Percentiles rank a stretch among this genome's conserved stretches.
Evolutionary conservation across 495 filamentous ascomycete genomes (phyloP).

Genomic region (Neurospora sp.): DNA sequence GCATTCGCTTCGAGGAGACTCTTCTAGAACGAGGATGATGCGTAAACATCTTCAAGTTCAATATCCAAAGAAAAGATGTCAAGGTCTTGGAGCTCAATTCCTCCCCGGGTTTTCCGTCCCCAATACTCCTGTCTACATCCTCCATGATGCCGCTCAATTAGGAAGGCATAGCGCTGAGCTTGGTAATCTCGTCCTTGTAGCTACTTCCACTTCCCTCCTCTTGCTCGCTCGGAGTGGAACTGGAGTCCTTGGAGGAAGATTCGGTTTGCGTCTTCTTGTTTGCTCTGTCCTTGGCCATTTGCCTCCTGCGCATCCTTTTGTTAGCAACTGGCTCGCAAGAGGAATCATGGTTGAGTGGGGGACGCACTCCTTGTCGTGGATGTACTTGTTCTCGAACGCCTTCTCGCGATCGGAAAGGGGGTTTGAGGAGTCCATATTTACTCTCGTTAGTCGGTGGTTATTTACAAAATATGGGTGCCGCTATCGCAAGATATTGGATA

Average conservation of each 20-base stretch:
- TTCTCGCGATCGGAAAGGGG: constrained; percentile 23
- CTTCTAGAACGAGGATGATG: neutral
- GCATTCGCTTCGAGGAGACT: neutral
- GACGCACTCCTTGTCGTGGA: constrained; percentile 23
- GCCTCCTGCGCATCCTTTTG: neutral
- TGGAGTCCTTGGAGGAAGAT: neutral
- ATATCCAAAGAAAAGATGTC: neutral
- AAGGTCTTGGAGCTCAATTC: neutral
- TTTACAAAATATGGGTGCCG: neutral
- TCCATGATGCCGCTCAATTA: neutral
- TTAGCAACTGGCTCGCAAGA: neutral
- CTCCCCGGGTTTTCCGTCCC: neutral
- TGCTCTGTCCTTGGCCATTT: constrained; percentile 15
- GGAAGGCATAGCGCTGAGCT: neutral
- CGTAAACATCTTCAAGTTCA: neutral
- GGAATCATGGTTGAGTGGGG: neutral
- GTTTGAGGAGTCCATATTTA: constrained; percentile 16
- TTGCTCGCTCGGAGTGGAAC: neutral
- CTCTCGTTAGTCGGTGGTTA: neutral
- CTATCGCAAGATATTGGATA: neutral
- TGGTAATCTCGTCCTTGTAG: neutral
- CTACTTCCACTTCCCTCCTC: neutral
- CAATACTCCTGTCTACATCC: neutral
- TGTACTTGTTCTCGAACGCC: constrained; percentile 24
- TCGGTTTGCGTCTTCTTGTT: constrained; percentile 3